These are phyloP conservation scores for Trametes elegans DNA, from an alignment of 768 basidiomycete genomes.

Conservation along the genomic window DNA sequence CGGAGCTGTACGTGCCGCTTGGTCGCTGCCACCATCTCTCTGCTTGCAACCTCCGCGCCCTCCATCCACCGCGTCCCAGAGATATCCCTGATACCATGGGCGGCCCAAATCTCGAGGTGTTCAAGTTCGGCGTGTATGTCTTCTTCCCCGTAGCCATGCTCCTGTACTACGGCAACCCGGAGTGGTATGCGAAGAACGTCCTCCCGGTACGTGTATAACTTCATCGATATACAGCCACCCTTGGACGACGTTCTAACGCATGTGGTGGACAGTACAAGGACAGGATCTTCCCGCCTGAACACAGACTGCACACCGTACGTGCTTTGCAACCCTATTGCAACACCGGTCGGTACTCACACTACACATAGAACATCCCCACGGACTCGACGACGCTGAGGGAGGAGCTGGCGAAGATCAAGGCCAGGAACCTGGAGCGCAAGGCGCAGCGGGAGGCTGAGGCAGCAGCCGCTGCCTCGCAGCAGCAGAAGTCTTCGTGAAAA, in stretches of 20 bases:
- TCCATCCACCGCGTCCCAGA: too few species aligned
- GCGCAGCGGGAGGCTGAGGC: constrained; percentile 38
- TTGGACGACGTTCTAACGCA: not conserved
- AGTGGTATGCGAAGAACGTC: constrained; percentile 80
- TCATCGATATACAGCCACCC: not conserved
- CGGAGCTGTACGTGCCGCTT: not conserved
- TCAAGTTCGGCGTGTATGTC: constrained; percentile 87
- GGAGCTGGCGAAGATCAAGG: constrained; percentile 71
- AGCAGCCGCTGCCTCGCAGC: constrained; percentile 4
- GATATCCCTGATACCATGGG: constrained; percentile 61
- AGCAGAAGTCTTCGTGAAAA: too few species aligned
- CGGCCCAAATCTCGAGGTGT: constrained; percentile 81
- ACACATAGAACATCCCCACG: constrained; percentile 56
- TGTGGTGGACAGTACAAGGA: constrained; percentile 57
- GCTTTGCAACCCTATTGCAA: not conserved
- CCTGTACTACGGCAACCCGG: constrained; percentile 83
- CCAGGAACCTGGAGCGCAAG: constrained; percentile 48
- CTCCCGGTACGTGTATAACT: constrained; percentile 53
- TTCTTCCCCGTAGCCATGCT: constrained; percentile 81
- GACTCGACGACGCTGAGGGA: constrained; percentile 63
- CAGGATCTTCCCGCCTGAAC: constrained; percentile 63
- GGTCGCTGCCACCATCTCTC: too few species aligned
- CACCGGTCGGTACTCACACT: not conserved
- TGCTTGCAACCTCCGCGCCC: too few species aligned
- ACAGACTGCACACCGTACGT: constrained; percentile 52